phyloP scores from a whole-genome alignment of 176 grass and related monocot species.

The Bolboschoenus planiculmis region DNA sequence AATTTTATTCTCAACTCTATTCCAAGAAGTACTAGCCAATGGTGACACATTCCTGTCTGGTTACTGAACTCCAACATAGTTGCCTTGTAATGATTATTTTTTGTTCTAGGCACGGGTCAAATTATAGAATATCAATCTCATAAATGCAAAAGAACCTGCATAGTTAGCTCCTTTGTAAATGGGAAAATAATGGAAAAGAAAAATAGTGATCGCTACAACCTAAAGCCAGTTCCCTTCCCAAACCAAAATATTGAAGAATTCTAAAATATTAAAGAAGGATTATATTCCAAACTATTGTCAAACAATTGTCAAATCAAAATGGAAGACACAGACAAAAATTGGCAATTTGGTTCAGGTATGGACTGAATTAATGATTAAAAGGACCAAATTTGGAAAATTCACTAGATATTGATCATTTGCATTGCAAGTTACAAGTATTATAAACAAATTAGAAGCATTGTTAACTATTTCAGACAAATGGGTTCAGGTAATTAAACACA shows the following conservation, averaged over 20 bases:
- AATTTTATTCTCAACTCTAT: not conserved
- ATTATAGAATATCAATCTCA: not conserved
- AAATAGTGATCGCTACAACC: not conserved
- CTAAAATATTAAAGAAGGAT: not conserved
- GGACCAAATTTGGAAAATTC: not conserved
- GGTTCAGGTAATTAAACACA: not conserved
- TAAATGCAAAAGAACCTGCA: not conserved
- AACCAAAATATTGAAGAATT: not conserved
- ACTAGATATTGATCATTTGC: not conserved
- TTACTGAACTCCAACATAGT: not conserved
- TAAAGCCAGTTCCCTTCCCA: not conserved
- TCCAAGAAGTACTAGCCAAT: not conserved
- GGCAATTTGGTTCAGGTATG: not conserved
- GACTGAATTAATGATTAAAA: too few species aligned
- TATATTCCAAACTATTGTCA: not conserved
- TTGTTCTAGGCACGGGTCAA: not conserved
- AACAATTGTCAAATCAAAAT: not conserved
- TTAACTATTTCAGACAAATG: not conserved
- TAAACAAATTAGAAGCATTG: not conserved
- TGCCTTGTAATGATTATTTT: not conserved
- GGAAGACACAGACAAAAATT: not conserved
- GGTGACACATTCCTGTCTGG: not conserved
- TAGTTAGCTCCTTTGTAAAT: not conserved
- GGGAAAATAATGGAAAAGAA: not conserved
- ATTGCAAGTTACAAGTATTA: not conserved